Percentiles rank a stretch among this genome's conserved stretches.
Conservation (phyloP, 495 filamentous ascomycete genomes). For the Penicillium cataractarum region DNA sequence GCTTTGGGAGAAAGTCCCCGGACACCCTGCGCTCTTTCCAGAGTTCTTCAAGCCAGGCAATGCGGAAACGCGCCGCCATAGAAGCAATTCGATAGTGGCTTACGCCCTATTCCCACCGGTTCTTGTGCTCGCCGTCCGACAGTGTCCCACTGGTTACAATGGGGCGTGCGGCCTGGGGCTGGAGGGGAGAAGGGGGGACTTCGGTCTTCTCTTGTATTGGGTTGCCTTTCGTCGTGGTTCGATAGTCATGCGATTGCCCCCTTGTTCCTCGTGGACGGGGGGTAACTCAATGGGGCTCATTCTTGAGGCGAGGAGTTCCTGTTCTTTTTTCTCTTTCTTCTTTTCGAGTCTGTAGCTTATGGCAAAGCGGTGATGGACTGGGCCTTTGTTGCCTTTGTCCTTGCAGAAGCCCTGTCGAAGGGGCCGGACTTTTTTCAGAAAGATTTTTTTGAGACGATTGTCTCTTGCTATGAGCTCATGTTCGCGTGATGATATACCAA, state of each 20-base stretch:
- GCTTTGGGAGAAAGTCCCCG: conserved; percentile 99
- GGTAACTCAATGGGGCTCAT: conserved; percentile 99
- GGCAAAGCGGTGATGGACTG: conserved; percentile 55
- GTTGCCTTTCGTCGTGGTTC: conserved; percentile 84
- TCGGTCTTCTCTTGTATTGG: conserved; percentile 39
- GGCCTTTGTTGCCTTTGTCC: conserved; percentile 7
- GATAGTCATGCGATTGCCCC: conserved; percentile 99
- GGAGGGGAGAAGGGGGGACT: conserved; percentile 41
- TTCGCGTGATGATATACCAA: conserved; percentile 93
- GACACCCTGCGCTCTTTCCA: conserved; percentile 68
- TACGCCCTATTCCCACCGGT: conserved; percentile 55
- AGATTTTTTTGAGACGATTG: not conserved
- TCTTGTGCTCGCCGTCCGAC: conserved; percentile 37
- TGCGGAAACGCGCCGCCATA: conserved; percentile 99
- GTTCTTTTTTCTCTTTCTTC: conserved; percentile 45
- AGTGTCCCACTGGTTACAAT: conserved; percentile 37
- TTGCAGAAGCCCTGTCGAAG: conserved; percentile 66
- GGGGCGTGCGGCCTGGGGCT: conserved; percentile 42
- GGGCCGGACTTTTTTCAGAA: conserved; percentile 57
- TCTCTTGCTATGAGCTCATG: conserved; percentile 41
- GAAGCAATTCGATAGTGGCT: conserved; percentile 87
- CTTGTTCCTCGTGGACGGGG: conserved; percentile 39
- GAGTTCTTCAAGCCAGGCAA: conserved; percentile 50
- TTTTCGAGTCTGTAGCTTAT: conserved; percentile 68
- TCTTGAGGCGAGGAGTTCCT: conserved; percentile 95